These are phyloP conservation scores for Rehmannia glutinosa DNA, from an alignment of 257 asterid genomes.

Conservation along the genomic window DNA sequence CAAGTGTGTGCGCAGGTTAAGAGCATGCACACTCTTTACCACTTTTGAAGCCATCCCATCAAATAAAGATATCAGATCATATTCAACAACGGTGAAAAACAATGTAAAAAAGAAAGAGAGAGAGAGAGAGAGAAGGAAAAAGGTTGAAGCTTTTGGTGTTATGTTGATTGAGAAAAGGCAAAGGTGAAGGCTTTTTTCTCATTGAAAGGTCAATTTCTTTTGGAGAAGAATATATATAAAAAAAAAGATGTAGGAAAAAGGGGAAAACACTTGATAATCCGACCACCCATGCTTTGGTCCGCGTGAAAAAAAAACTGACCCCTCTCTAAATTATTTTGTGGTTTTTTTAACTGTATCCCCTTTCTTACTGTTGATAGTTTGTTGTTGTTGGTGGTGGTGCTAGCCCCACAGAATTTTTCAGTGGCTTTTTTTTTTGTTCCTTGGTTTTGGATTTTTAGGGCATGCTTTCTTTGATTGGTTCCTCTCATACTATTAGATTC, in stretches of 20 bases:
- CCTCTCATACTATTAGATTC: constrained; percentile 51
- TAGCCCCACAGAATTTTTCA: constrained; percentile 82
- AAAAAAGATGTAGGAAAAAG: not conserved
- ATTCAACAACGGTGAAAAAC: not conserved
- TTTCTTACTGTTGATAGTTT: constrained; percentile 47
- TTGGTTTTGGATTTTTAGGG: constrained; percentile 64
- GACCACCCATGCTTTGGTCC: constrained; percentile 74
- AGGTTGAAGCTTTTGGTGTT: not conserved
- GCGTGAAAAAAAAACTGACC: constrained; percentile 67
- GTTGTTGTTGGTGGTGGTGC: constrained; percentile 43
- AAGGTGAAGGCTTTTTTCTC: constrained; percentile 23
- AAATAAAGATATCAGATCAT: not conserved
- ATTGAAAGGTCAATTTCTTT: constrained; percentile 81
- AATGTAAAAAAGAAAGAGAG: not conserved
- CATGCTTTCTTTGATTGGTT: constrained; percentile 59
- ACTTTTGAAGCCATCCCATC: constrained; percentile 4
- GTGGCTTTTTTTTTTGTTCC: constrained; percentile 36
- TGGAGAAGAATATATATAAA: constrained; percentile 16
- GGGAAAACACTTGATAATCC: constrained; percentile 44
- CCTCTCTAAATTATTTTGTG: constrained; percentile 17
- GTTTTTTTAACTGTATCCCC: not conserved
- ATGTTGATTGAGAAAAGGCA: constrained; percentile 12
- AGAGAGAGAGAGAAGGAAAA: not conserved
- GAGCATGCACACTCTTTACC: constrained; percentile 40
- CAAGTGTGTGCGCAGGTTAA: constrained; percentile 35